These are phyloP conservation scores for Elaeagnus macrophylla DNA, from an alignment of 306 rosid species.

Conservation along the genomic window DNA sequence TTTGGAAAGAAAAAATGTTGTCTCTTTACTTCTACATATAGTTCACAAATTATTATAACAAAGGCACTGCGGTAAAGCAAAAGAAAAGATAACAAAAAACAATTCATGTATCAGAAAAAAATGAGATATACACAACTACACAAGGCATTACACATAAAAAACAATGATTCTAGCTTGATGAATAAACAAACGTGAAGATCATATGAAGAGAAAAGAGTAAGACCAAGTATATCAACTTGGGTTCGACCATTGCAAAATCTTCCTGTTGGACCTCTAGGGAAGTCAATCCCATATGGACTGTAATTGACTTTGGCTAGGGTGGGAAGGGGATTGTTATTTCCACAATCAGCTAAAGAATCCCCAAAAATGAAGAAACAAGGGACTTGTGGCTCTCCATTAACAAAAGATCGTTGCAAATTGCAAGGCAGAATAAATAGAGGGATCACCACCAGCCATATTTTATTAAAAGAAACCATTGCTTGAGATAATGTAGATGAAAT, in stretches of 20 bases:
- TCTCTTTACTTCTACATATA: too few species aligned
- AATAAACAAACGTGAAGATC: too few species aligned
- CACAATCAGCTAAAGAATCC: conserved; percentile 42
- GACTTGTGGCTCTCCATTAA: conserved; percentile 10
- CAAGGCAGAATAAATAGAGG: neutral
- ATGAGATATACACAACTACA: too few species aligned
- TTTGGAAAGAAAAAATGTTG: too few species aligned
- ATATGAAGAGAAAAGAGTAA: neutral
- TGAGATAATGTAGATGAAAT: neutral
- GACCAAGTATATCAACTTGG: conserved; percentile 39
- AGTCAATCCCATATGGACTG: conserved; percentile 56
- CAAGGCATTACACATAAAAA: too few species aligned
- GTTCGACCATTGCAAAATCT: conserved; percentile 48
- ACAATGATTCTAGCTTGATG: too few species aligned
- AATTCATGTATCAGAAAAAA: too few species aligned
- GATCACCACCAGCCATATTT: conserved; percentile 8
- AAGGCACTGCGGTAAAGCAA: too few species aligned
- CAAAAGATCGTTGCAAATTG: neutral
- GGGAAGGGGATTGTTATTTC: conserved; percentile 40
- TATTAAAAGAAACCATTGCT: neutral
- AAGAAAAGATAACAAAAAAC: too few species aligned
- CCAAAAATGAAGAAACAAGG: conserved; percentile 48
- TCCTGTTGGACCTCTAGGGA: conserved; percentile 37
- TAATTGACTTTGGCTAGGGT: conserved; percentile 29
- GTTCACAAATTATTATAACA: too few species aligned